Conservation (phyloP, 805 yeast genomes). For the Starmerella gropengiesseri region DNA sequence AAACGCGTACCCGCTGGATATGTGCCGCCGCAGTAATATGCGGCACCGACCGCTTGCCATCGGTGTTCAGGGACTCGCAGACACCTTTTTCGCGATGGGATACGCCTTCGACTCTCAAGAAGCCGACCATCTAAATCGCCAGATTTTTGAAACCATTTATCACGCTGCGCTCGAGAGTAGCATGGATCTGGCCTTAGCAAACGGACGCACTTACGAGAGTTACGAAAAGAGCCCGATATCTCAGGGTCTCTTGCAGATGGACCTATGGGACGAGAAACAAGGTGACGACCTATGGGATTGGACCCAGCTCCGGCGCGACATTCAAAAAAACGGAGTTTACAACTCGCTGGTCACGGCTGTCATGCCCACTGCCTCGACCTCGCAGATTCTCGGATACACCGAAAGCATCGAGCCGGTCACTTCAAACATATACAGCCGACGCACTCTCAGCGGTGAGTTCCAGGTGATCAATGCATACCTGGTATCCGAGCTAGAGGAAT, state of each 20-base stretch:
- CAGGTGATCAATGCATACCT: slow-evolving; percentile 79
- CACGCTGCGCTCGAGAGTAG: slow-evolving; percentile 85
- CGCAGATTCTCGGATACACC: slow-evolving; percentile 81
- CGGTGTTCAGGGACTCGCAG: slow-evolving; percentile 94
- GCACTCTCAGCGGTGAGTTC: slow-evolving; percentile 84
- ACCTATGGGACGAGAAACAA: slow-evolving; percentile 70
- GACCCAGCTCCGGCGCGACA: slow-evolving; percentile 49
- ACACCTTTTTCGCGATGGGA: slow-evolving; percentile 61
- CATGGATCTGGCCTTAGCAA: slow-evolving; percentile 54
- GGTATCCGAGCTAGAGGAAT: slow-evolving; percentile 60
- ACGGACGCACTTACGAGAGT: slow-evolving; percentile 55
- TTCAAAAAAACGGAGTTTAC: slow-evolving; percentile 55
- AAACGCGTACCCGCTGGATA: slow-evolving; percentile 66
- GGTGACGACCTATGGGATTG: slow-evolving; percentile 50
- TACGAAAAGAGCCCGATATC: slow-evolving; percentile 81
- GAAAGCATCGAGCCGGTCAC: slow-evolving; percentile 94
- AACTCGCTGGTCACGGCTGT: slow-evolving; percentile 84
- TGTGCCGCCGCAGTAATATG: slow-evolving; percentile 58
- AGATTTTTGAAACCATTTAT: slow-evolving; percentile 87
- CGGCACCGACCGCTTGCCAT: slow-evolving; percentile 81
- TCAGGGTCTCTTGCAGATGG: slow-evolving; percentile 69
- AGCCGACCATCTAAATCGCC: slow-evolving; percentile 60
- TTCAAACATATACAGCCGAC: slow-evolving; percentile 74
- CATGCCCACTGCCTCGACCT: slow-evolving; percentile 96
- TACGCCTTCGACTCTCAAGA: slow-evolving; percentile 70